phyloP scores from a whole-genome alignment of 225 moss, liverwort and hornwort genomes.

The Thuidium tamariscinum region DNA sequence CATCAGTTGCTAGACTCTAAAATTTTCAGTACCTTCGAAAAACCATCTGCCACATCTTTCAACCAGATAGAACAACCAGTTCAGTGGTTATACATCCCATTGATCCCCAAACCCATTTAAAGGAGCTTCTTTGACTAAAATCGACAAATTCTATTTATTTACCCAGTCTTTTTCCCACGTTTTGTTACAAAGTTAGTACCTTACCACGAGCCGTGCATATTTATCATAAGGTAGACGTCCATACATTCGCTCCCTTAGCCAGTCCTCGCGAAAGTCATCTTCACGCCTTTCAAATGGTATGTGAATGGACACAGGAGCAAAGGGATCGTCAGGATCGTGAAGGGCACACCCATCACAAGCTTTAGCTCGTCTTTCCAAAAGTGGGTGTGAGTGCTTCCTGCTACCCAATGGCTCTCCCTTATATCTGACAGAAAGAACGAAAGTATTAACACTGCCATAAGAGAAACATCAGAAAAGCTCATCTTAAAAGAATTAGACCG shows the following conservation, averaged over 20 bases:
- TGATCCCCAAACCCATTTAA: not conserved
- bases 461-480: not conserved
- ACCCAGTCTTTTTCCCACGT: not conserved
- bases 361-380: conserved; percentile 44
- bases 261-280: conserved; percentile 66
- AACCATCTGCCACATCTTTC: not conserved
- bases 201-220: conserved; percentile 69
- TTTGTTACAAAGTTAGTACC: conserved; percentile 18
- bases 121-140: not conserved
- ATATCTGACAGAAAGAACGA: conserved; percentile 18
- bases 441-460: not conserved
- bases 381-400: conserved; percentile 31
- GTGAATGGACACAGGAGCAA: conserved; percentile 57
- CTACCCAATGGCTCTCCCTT: conserved; percentile 46
- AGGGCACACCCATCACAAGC: conserved; percentile 66
- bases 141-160: not conserved
- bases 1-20: not conserved
- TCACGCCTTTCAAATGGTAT: conserved; percentile 50
- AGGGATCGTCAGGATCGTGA: conserved; percentile 51
- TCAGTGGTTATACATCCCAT: not conserved
- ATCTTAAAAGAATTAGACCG: not conserved
- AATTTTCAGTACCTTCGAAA: not conserved
- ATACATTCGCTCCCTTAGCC: conserved; percentile 86
- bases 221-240: conserved; percentile 87
- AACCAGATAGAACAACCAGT: not conserved